Evolutionary conservation across 2,329 filamentous ascomycete genomes (phyloP), one percentile per base, ranked within the genome.

Genomic region (Xylaria sp.): DNA sequence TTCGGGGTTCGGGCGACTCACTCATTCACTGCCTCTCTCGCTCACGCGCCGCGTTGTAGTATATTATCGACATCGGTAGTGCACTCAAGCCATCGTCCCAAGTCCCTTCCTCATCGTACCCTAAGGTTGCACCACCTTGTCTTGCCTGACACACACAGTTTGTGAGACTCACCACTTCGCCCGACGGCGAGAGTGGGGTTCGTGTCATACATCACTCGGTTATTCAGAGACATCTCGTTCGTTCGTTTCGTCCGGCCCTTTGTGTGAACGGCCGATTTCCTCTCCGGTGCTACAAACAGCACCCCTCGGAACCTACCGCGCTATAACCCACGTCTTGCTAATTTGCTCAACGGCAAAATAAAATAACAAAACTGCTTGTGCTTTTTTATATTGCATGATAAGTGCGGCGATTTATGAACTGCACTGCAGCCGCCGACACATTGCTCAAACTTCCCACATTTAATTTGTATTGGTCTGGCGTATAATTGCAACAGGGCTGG

Each of bases 131-230:
- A 75, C 77, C 71, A 73, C 69, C 70, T 72, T 74, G 70, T 73
- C 71, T 70, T 74, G 73, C 71, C 66, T 75, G 73, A 73, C 76
- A 72, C 75, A 65, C 72, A 73, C 23, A 25, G 70, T 73, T 74
- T 74, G 79, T 80, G 78, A 76, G 73, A 79, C 78, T 72, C 73
- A 70, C 72, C 71, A 69, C 74, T 73, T 74, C 75, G 75, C 75
- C 76, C 75, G 76, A 79, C 72, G 75, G 78, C 78, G 76, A 78
- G 78, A 77, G 78, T 80, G 75, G 76, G 76, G 79, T 80, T 78
- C 78, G 69, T 80, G 81, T 81, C 73, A 75, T 78, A 82, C 81
- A 73, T 67, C 72, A 76, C 78, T 79, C 78, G 78, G 77, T 72
- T 79, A 79, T 78, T 77, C 76, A 80, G 76, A 77, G 75, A 78